phyloP scores from a whole-genome alignment of 371 early-diverging fungal genomes.

The Phascolomyces articulosus region DNA sequence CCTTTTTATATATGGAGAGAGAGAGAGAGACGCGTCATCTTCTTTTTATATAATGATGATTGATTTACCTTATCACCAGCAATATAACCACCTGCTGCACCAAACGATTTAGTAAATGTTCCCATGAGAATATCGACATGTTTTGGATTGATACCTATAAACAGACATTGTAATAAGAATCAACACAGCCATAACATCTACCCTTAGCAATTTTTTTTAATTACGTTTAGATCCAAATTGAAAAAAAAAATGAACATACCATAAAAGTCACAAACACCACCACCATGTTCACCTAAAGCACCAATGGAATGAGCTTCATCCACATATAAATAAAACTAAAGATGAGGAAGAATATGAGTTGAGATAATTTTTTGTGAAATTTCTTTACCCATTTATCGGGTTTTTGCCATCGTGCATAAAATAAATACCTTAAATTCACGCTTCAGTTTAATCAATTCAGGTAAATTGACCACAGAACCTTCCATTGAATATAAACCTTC shows the following conservation, averaged over 20 bases:
- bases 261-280: constrained; percentile 95
- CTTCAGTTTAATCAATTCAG: constrained; percentile 92
- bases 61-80: constrained; percentile 60
- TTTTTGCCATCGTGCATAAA: too few relatives aligned
- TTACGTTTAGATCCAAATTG: too few relatives aligned
- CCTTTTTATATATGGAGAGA: too few relatives aligned
- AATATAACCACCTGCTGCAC: constrained; percentile 98
- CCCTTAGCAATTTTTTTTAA: too few relatives aligned
- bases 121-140: constrained; percentile 99
- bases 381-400: too few relatives aligned
- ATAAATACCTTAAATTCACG: constrained; percentile 88
- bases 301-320: constrained; percentile 99
- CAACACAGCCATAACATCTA: too few relatives aligned
- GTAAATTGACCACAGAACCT: constrained; percentile 92
- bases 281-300: constrained; percentile 88
- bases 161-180: constrained; percentile 66
- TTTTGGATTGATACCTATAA: constrained; percentile 80
- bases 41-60: too few relatives aligned
- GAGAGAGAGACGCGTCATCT: too few relatives aligned
- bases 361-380: too few relatives aligned
- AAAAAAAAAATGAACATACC: constrained; percentile 33
- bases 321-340: constrained; percentile 90
- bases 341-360: not conserved
- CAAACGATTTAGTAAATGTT: constrained; percentile 99
- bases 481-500: constrained; percentile 99